Conservation (phyloP, 2,329 filamentous ascomycete genomes). For the Penicillium digitatum region DNA sequence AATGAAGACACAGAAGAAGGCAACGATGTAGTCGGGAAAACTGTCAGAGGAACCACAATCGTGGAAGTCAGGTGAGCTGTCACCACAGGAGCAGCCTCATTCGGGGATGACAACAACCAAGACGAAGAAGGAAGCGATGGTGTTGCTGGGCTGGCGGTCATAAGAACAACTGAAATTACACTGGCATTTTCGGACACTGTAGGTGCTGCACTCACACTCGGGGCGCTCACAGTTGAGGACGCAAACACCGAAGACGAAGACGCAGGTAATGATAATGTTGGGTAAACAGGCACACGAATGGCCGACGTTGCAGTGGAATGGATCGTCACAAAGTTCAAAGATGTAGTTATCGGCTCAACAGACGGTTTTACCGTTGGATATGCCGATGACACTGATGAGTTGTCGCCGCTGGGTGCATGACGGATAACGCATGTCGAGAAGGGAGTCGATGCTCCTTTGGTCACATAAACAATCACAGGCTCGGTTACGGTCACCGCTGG, state of each 20-base stretch:
- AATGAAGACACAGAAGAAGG: not conserved
- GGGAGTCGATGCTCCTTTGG: not conserved
- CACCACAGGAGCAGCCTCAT: not conserved
- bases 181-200: not conserved
- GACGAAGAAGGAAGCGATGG: not conserved
- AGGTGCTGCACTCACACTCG: not conserved
- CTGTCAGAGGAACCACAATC: not conserved
- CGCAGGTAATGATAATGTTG: not conserved
- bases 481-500: not conserved
- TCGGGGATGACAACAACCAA: not conserved
- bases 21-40: not conserved
- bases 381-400: not conserved
- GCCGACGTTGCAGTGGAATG: not conserved
- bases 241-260: not conserved
- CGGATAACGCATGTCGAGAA: not conserved
- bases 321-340: not conserved
- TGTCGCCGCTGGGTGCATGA: not conserved
- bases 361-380: not conserved
- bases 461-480: conserved; percentile 6
- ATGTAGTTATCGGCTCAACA: not conserved
- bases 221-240: not conserved
- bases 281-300: not conserved
- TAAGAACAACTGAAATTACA: not conserved
- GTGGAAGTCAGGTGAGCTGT: not conserved
- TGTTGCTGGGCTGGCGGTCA: not conserved